A percentile compares a stretch with the other conserved stretches of the same genome.
phyloP scores from a whole-genome alignment of 805 yeast genomes.

The Metschnikowia cubensis region DNA sequence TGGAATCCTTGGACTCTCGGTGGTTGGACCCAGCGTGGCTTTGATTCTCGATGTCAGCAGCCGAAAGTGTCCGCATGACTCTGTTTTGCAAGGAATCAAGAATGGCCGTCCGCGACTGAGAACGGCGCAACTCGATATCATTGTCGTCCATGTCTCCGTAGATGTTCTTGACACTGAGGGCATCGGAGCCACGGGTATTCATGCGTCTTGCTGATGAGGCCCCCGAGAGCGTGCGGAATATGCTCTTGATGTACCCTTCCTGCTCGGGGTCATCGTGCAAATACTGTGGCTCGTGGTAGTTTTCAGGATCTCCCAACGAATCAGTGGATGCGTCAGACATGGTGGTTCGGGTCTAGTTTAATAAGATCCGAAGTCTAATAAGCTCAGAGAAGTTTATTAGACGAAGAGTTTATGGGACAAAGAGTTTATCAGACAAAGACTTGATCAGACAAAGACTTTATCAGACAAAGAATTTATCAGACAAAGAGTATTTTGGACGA shows the following conservation, averaged over 20 bases:
- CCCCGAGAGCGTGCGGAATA: slow-evolving; percentile 11
- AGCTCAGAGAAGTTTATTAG: too few relatives aligned
- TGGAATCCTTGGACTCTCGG: too few relatives aligned
- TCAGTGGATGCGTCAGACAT: background rate
- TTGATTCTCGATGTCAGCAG: slow-evolving; percentile 19
- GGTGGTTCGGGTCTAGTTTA: too few relatives aligned
- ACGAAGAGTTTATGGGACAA: too few relatives aligned
- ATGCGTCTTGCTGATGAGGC: slow-evolving; percentile 6
- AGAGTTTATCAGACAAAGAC: too few relatives aligned
- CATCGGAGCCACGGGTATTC: slow-evolving; percentile 12
- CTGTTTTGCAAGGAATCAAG: slow-evolving; percentile 32
- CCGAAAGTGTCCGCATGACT: slow-evolving; percentile 15
- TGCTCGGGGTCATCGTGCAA: background rate
- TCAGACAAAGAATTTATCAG: too few relatives aligned
- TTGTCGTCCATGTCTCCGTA: slow-evolving; percentile 38
- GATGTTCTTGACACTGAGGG: slow-evolving; percentile 32
- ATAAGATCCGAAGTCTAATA: too few relatives aligned
- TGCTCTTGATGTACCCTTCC: slow-evolving; percentile 1
- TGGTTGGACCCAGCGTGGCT: background rate
- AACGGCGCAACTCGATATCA: slow-evolving; percentile 38
- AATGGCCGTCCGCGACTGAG: slow-evolving; percentile 43
- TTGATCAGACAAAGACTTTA: too few relatives aligned
- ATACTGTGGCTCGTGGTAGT: background rate
- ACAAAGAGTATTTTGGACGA: too few relatives aligned
- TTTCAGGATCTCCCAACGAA: background rate